These are phyloP conservation scores for Thalassiosira exigua DNA, from an alignment of 352 stramenopile species.

Conservation along the genomic window DNA sequence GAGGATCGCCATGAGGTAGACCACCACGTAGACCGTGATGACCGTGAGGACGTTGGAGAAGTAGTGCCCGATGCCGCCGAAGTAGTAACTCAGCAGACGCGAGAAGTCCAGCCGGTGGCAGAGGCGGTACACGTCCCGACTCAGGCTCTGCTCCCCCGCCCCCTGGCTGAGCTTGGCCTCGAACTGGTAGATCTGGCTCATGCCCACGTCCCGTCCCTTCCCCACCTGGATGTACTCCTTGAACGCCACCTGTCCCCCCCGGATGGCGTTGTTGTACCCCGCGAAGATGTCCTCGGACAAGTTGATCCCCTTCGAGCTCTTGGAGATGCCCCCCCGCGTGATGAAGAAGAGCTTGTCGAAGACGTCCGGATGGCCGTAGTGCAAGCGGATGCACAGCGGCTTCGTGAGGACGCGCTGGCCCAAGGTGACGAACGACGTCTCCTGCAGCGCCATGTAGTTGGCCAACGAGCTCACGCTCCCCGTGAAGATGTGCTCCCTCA, in stretches of 20 bases:
- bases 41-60: conserved; percentile 97
- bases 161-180: conserved; percentile 98
- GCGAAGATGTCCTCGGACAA: conserved; percentile 99
- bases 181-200: conserved; percentile 99
- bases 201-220: conserved; percentile 98
- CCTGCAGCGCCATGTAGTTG: conserved; percentile 99
- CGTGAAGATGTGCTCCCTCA: conserved; percentile 99
- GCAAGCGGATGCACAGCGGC: conserved; percentile 94
- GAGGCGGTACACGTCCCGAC: conserved; percentile 97
- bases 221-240: conserved; percentile 99
- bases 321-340: conserved; percentile 97
- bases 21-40: conserved; percentile 95
- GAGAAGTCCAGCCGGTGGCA: conserved; percentile 97
- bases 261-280: conserved; percentile 98
- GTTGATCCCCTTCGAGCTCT: conserved; percentile 99
- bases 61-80: conserved; percentile 99
- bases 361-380: conserved; percentile 99
- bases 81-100: conserved; percentile 98
- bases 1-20: conserved; percentile 95
- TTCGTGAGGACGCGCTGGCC: conserved; percentile 96
- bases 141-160: conserved; percentile 97
- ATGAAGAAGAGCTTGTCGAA: conserved; percentile 99
- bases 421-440: conserved; percentile 98
- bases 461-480: conserved; percentile 97
- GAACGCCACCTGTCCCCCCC: conserved; percentile 95